Base-by-base conservation (phyloP, 2,329 filamentous ascomycete genomes). In the Claviceps humidiphila region DNA sequence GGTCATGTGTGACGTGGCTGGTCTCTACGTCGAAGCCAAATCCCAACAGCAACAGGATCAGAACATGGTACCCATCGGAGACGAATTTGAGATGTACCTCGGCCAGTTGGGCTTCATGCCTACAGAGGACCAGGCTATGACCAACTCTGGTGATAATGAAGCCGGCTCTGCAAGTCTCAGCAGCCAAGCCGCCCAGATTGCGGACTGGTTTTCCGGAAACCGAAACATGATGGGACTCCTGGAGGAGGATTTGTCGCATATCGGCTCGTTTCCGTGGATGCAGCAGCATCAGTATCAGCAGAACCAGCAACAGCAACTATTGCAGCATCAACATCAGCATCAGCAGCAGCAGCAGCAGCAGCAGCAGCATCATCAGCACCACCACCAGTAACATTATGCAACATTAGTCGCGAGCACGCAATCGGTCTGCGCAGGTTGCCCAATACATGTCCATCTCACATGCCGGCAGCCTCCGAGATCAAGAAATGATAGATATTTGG, bases 151-250 rank as follows among this genome's bases (percentile, higher is more conserved):
- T 38, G 58, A 53, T 16, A 44, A 39, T 13, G 47, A 48, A 14
- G 53, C 56, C n/a, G 53, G 52, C n/a, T 53, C 58, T 6, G 54
- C 56, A 5, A 51, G 55, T 3, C 61, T 64, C n/a, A 64, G 52
- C 51, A 58, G 62, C 7, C 67, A 66, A 53, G 60, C 63, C n/a
- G 59, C 73, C 37, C 74, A 80, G 46, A 64, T 84, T 54, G 77
- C 77, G 2, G 80, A 82, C 55, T 85, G 81, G 81, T 84, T 83
- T 58, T 80, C 77, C 3, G 79, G 81, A 1, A 84, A 79, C 54
- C 73, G 76, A 51, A 81, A 83, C 58, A 77, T 85, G 68, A 74
- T 85, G 69, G 79, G 78, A 0, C 60, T 85, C 53, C 63, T 85
- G 61, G 82, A 85, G 60, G 78, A 83, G 53, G 81, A 84, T 45